These are phyloP conservation scores for Suillus cothurnatus DNA, from an alignment of 768 basidiomycete species.

Conservation along the genomic window DNA sequence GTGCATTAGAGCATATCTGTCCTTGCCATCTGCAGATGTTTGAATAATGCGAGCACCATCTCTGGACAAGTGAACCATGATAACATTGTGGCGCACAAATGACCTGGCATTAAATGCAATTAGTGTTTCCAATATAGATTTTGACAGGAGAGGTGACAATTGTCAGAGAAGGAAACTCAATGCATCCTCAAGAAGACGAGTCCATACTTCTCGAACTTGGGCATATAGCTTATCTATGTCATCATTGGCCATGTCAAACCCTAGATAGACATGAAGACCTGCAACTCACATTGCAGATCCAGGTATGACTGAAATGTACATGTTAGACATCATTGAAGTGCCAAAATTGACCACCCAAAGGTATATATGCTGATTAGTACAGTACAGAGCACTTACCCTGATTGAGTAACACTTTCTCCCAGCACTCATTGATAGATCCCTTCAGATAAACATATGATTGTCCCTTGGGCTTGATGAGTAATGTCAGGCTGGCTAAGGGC, in stretches of 20 bases:
- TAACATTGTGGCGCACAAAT: constrained; percentile 76
- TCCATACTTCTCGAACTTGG: constrained; percentile 69
- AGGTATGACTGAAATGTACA: constrained; percentile 68
- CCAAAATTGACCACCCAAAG: constrained; percentile 55
- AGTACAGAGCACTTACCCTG: constrained; percentile 59
- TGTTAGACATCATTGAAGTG: constrained; percentile 4
- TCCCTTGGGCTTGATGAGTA: constrained; percentile 49
- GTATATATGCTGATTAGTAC: constrained; percentile 5
- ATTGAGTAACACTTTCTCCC: constrained; percentile 92
- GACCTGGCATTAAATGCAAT: constrained; percentile 85
- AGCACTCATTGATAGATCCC: constrained; percentile 73
- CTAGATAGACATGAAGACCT: background rate
- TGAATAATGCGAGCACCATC: constrained; percentile 56
- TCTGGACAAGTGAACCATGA: constrained; percentile 61
- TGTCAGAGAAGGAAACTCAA: constrained; percentile 55
- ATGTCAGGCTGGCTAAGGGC: constrained; percentile 85
- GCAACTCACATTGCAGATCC: constrained; percentile 79
- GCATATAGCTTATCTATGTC: constrained; percentile 90
- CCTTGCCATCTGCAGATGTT: constrained; percentile 60
- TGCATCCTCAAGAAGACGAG: constrained; percentile 73
- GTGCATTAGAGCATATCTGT: constrained; percentile 74
- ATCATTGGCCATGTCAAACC: constrained; percentile 79
- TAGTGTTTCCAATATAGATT: constrained; percentile 27
- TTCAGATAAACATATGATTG: constrained; percentile 77
- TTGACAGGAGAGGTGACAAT: constrained; percentile 30